Evolutionary conservation across 768 basidiomycete species (phyloP).

Genomic region (Xerocomellus dryophilus): DNA sequence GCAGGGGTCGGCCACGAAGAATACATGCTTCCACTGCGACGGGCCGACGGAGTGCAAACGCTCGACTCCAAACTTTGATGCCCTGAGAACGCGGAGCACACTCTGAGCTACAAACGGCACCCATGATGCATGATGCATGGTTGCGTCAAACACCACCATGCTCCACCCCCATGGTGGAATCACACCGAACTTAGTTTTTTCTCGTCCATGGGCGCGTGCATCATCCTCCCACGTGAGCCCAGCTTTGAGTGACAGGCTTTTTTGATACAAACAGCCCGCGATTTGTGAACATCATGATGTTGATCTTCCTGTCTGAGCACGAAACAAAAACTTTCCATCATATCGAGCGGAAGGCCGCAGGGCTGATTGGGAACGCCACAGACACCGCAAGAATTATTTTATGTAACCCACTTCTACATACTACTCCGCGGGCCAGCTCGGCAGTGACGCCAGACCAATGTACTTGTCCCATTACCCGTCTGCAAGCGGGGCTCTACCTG

Average conservation of each 20-base stretch:
- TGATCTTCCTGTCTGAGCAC: slow-evolving; percentile 1
- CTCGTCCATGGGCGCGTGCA: slow-evolving; percentile 11
- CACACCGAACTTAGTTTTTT: slow-evolving; percentile 3
- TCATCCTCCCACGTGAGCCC: slow-evolving; percentile 10
- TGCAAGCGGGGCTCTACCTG: background rate
- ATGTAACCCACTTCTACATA: slow-evolving; percentile 17
- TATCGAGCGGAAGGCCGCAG: slow-evolving; percentile 2
- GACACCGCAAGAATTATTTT: slow-evolving; percentile 5
- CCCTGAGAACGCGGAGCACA: slow-evolving; percentile 21
- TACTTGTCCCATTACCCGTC: background rate
- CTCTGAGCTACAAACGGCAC: slow-evolving; percentile 17
- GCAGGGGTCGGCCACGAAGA: background rate
- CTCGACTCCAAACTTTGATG: background rate
- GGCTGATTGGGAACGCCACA: slow-evolving; percentile 14
- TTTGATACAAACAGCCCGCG: slow-evolving; percentile 17
- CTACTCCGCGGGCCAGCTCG: slow-evolving; percentile 17
- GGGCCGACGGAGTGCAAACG: background rate
- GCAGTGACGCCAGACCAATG: slow-evolving; percentile 15
- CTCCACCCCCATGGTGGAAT: background rate
- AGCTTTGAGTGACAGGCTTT: slow-evolving; percentile 18
- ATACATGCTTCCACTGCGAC: slow-evolving; percentile 1
- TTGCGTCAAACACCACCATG: slow-evolving; percentile 1
- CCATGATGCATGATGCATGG: background rate
- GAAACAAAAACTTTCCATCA: slow-evolving; percentile 1
- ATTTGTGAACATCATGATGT: background rate